Base-by-base conservation (phyloP, 371 early-diverging fungal genomes). In the Saksenaea vasiformis region DNA sequence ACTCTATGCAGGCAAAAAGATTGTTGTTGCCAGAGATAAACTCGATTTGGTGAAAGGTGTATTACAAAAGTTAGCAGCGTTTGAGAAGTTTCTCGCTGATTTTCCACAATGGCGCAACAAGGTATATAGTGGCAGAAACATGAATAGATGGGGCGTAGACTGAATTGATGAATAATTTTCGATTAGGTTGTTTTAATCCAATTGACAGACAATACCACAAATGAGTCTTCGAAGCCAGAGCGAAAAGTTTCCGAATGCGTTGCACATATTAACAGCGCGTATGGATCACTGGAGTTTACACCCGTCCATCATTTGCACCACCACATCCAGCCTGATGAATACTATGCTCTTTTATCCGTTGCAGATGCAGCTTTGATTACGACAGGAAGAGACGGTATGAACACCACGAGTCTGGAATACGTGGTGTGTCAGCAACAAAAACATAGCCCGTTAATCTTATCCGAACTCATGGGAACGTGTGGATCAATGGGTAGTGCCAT, bases 361-460 rank as follows among this genome's bases (percentile, higher is more conserved):
- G 98, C 98, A 7, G 98, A 99, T 80, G 91, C 93, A 5, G 95
- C 94, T 34, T 73, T 99, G 28, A 95, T 99, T 62, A 99, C 99
- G 0, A 89, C 95, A 36, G 84, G 98, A 15, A 87, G 98, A 24
- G 99, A 99, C 78, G 99, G 99, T 51, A 99, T 99, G 99, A 99
- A 99, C 78, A 93, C 99, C 9, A 97, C 98, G 1, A 91, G 94
- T 43, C 91, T 98, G 62, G 99, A 99, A 74, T 99, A 94, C 79
- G 89, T 99, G 51, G 90, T 98, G 61, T 99, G 98, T 77, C 98
- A 99, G 73, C 91, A 94, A 68, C 92, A 94, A 54, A 92, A 92
- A 54, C 83, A 90, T 63, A 95, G 95, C 0, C 91, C 96, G 10
- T 82, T 99, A 55, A 94, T 99, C 24, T 81, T 99, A 54, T 94